A percentile compares a stretch with the other conserved stretches of the same genome.
Conservation (phyloP, 192 early-diverging fungal species). For the Backusella sp. region DNA sequence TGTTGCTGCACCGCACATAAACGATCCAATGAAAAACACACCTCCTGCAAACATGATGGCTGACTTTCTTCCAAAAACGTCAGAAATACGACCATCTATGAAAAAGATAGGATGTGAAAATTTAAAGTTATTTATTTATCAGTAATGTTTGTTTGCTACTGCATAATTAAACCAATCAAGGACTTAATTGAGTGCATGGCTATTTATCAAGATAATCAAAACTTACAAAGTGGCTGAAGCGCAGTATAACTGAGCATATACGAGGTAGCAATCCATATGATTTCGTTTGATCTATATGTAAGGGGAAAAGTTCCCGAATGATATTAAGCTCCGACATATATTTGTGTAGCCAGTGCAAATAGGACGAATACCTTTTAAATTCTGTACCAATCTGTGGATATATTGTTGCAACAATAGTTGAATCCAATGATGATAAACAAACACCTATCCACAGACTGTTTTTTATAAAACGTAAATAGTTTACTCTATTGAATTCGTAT, state of each 20-base stretch:
- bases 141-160: not conserved
- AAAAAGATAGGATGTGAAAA: not conserved
- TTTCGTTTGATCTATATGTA: constrained; percentile 41
- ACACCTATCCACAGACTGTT: constrained; percentile 33
- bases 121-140: not conserved
- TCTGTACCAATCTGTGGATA: constrained; percentile 37
- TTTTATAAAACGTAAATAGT: not conserved
- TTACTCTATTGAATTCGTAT: not conserved
- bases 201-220: not conserved
- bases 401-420: constrained; percentile 34
- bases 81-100: constrained; percentile 57
- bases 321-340: not conserved
- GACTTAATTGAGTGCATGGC: not conserved
- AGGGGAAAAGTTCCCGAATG: constrained; percentile 22
- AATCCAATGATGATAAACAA: constrained; percentile 30
- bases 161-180: not conserved
- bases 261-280: constrained; percentile 81
- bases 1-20: constrained; percentile 62
- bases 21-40: constrained; percentile 67
- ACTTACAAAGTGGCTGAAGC: constrained; percentile 72
- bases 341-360: not conserved
- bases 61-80: constrained; percentile 78
- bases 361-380: constrained; percentile 23
- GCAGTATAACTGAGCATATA: constrained; percentile 76
- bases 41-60: constrained; percentile 57